Conservation (phyloP, 257 asterid genomes). For the Marsdenia floribunda region DNA sequence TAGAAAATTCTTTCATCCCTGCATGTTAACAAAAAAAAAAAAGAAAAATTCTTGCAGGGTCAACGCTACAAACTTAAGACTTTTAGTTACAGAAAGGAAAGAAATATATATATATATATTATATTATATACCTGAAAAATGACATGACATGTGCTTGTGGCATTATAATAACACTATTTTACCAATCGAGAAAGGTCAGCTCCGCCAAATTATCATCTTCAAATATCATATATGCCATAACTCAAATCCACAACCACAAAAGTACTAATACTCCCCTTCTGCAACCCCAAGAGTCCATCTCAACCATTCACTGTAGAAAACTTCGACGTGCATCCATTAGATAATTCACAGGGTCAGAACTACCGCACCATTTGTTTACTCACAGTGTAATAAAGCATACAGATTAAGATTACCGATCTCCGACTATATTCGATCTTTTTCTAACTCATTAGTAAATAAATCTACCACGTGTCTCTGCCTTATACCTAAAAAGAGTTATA, state of each 20-base stretch:
- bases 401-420: too few species aligned
- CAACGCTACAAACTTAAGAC: conserved; percentile 8
- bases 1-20: background rate
- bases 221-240: background rate
- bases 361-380: background rate
- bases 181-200: conserved; percentile 36
- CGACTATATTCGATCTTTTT: too few species aligned
- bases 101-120: too few species aligned
- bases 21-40: background rate
- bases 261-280: background rate
- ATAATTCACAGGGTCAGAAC: background rate
- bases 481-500: too few species aligned
- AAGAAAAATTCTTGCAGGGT: background rate
- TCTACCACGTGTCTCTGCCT: background rate
- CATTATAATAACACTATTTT: conserved; percentile 21
- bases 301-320: background rate
- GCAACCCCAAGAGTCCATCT: background rate
- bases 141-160: conserved; percentile 47
- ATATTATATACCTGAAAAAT: background rate
- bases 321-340: conserved; percentile 7
- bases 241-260: background rate
- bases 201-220: conserved; percentile 11
- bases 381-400: too few species aligned
- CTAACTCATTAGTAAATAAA: too few species aligned
- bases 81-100: background rate